Percentiles rank a stretch among this genome's conserved stretches.
phyloP scores from a whole-genome alignment of 257 asterid species.

The Nyctanthes arbortristis region DNA sequence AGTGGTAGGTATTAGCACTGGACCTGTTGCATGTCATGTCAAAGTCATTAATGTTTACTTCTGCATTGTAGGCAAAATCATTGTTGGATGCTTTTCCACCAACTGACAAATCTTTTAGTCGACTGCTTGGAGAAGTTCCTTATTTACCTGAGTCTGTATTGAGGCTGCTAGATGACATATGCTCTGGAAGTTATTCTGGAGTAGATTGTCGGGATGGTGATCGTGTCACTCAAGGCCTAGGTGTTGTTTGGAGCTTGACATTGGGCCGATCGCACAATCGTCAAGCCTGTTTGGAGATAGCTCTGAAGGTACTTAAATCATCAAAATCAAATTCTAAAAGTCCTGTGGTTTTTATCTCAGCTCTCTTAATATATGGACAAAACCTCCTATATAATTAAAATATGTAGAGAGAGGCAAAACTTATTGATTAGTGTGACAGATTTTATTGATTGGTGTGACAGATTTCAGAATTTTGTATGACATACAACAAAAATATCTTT shows the following conservation, averaged over 20 bases:
- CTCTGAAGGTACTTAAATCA: conserved; percentile 69
- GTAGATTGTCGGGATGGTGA: conserved; percentile 72
- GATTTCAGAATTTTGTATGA: background rate
- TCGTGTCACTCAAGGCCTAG: conserved; percentile 97
- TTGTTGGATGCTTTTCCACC: conserved; percentile 80
- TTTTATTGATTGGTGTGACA: no score
- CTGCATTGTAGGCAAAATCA: conserved; percentile 66
- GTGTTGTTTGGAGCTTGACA: conserved; percentile 91
- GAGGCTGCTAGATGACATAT: conserved; percentile 72
- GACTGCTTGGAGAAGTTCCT: conserved; percentile 96
- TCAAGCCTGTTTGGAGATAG: conserved; percentile 87
- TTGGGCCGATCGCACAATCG: conserved; percentile 82
- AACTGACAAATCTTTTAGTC: conserved; percentile 89
- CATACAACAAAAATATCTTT: background rate
- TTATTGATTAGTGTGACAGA: background rate
- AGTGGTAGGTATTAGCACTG: conserved; percentile 60
- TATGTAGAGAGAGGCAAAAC: background rate
- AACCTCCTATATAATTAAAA: background rate
- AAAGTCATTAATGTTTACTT: conserved; percentile 30
- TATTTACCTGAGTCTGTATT: conserved; percentile 75
- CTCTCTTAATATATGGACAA: background rate
- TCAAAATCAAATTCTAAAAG: conserved; percentile 11
- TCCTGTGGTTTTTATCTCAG: conserved; percentile 16
- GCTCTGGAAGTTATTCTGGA: conserved; percentile 60
- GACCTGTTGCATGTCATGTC: conserved; percentile 8